A percentile compares a stretch with the other conserved stretches of the same genome.
Conservation (phyloP, 176 grass and related monocot species). For the Carex myosuroides region DNA sequence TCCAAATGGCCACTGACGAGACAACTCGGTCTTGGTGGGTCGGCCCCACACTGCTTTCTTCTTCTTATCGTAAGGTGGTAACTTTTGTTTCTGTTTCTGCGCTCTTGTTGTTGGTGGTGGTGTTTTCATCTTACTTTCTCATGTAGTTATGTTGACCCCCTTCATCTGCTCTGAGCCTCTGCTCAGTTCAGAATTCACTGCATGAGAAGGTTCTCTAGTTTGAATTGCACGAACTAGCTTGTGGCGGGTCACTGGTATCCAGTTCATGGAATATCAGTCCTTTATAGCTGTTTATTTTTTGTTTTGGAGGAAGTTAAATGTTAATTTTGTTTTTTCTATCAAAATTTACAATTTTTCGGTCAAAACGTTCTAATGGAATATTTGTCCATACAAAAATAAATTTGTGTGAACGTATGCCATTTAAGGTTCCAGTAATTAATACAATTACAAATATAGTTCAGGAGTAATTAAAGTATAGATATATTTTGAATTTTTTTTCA, state of each 20-base stretch:
- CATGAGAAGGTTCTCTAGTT: not conserved
- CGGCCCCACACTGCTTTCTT: not conserved
- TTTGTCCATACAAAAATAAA: too few relatives aligned
- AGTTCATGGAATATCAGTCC: too few relatives aligned
- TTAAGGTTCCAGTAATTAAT: too few relatives aligned
- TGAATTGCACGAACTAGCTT: not conserved
- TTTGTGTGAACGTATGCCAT: too few relatives aligned
- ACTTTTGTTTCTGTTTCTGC: constrained; percentile 8
- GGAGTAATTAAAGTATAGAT: too few relatives aligned
- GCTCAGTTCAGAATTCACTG: not conserved
- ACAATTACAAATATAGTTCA: too few relatives aligned
- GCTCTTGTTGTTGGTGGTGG: not conserved
- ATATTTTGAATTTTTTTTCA: too few relatives aligned
- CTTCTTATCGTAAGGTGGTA: not conserved
- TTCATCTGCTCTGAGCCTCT: not conserved
- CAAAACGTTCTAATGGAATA: too few relatives aligned
- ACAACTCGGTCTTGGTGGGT: not conserved
- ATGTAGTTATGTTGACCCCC: not conserved
- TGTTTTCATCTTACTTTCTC: not conserved
- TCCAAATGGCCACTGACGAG: constrained; percentile 10
- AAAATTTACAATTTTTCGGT: too few relatives aligned
- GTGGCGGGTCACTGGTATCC: not conserved
- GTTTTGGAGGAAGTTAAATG: too few relatives aligned
- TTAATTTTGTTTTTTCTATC: too few relatives aligned
- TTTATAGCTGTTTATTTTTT: too few relatives aligned